A percentile compares a stretch with the other conserved stretches of the same genome.
phyloP scores from a whole-genome alignment of 139 green algal species.

The Eudorina sp. region DNA sequence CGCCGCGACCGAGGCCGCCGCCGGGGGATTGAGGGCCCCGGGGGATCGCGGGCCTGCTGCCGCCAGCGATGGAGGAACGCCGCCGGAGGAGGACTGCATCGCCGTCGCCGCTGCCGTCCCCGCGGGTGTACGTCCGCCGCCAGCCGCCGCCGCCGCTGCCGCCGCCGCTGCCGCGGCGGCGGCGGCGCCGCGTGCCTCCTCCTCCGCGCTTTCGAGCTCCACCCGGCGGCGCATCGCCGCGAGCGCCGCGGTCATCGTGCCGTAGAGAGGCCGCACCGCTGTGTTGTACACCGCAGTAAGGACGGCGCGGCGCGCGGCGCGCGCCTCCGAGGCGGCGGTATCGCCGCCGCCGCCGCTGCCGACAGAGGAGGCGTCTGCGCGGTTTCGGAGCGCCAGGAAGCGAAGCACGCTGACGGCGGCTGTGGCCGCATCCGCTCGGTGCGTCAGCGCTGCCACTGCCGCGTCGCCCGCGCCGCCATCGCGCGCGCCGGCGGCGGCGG shows the following conservation, averaged over 20 bases:
- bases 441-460: neutral
- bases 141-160: neutral
- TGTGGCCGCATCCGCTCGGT: constrained; percentile 4
- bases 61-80: too few relatives aligned
- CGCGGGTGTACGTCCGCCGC: neutral
- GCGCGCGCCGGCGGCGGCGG: neutral
- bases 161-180: neutral
- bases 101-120: too few relatives aligned
- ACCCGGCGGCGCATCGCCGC: neutral
- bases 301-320: neutral
- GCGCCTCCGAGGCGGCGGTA: too few relatives aligned
- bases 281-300: neutral
- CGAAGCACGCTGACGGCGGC: constrained; percentile 41
- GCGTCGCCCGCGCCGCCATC: neutral
- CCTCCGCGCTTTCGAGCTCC: neutral
- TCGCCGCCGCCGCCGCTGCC: neutral
- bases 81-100: too few relatives aligned
- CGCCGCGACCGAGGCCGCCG: too few relatives aligned
- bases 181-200: neutral
- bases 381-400: constrained; percentile 18
- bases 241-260: neutral
- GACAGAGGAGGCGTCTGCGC: neutral
- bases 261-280: neutral
- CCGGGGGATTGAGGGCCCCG: too few relatives aligned
- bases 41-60: neutral